phyloP scores from a whole-genome alignment of 1,139 yeast genomes.

The Kodamaea alishanica region DNA sequence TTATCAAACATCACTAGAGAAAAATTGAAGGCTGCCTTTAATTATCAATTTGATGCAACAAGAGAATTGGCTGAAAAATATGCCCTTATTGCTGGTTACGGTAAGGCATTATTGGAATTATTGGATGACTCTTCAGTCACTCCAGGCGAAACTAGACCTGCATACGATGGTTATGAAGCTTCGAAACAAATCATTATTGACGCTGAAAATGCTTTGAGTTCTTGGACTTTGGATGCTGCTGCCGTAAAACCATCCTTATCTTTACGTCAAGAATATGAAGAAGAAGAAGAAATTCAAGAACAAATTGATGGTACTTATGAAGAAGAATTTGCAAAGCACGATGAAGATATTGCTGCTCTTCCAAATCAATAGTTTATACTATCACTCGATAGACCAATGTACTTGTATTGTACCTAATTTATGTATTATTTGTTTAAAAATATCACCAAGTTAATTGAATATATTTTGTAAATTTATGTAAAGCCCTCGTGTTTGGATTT shows the following conservation, averaged over 20 bases:
- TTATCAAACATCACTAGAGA: conserved; percentile 83
- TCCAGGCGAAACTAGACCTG: conserved; percentile 89
- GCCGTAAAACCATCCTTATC: conserved; percentile 78
- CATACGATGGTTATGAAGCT: conserved; percentile 84
- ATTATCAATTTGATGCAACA: conserved; percentile 77
- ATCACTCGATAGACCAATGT: neutral
- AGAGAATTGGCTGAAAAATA: conserved; percentile 82
- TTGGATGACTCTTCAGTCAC: conserved; percentile 83
- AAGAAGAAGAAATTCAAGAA: conserved; percentile 50
- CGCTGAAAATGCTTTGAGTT: conserved; percentile 77
- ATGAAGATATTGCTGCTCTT: conserved; percentile 19
- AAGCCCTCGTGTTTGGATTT: neutral
- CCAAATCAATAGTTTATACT: neutral
- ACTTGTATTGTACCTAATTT: neutral
- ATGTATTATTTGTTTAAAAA: neutral
- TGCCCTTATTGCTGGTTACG: conserved; percentile 85
- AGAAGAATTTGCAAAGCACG: conserved; percentile 42
- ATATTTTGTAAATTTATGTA: conserved; percentile 1
- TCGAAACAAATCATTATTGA: conserved; percentile 83
- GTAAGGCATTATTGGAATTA: conserved; percentile 78
- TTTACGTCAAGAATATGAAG: conserved; percentile 71
- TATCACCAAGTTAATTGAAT: neutral
- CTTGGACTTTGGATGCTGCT: conserved; percentile 81
- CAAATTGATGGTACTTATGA: conserved; percentile 50
- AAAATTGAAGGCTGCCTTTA: conserved; percentile 79